Conservation (phyloP, 148 eudicot genomes). For the Chenopodium formosanum region DNA sequence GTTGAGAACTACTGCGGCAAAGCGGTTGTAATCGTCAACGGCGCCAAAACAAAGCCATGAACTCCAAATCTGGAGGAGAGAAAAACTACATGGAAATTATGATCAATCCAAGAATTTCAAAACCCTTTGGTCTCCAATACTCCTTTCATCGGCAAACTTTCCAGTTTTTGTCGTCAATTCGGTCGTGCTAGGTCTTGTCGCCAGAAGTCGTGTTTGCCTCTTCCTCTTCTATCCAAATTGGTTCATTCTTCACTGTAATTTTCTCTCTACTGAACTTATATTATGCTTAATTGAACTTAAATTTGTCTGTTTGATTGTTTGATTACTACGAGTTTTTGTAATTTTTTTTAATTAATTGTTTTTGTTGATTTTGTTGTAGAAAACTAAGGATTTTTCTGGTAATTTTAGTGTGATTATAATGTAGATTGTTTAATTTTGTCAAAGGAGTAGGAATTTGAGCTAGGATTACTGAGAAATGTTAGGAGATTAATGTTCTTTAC, state of each 20-base stretch:
- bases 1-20: too few relatives aligned
- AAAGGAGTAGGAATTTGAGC: too few relatives aligned
- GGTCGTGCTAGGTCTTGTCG: constrained; percentile 48
- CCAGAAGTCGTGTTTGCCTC: constrained; percentile 64
- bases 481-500: background rate
- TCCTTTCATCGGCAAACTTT: constrained; percentile 42
- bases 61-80: background rate
- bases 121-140: constrained; percentile 36
- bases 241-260: constrained; percentile 51
- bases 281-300: background rate
- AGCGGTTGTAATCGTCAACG: too few relatives aligned
- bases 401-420: background rate
- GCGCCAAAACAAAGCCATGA: background rate
- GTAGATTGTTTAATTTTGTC: background rate
- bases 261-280: background rate
- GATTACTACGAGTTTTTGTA: background rate
- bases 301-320: background rate
- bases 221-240: constrained; percentile 62
- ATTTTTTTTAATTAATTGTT: background rate
- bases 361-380: too few relatives aligned
- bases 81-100: constrained; percentile 4
- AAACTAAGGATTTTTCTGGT: background rate
- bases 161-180: constrained; percentile 38
- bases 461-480: background rate
- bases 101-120: constrained; percentile 5